A percentile compares a stretch with the other conserved stretches of the same genome.
These are phyloP conservation scores for Fagus sylvatica DNA, from an alignment of 306 rosid species.

Conservation along the genomic window DNA sequence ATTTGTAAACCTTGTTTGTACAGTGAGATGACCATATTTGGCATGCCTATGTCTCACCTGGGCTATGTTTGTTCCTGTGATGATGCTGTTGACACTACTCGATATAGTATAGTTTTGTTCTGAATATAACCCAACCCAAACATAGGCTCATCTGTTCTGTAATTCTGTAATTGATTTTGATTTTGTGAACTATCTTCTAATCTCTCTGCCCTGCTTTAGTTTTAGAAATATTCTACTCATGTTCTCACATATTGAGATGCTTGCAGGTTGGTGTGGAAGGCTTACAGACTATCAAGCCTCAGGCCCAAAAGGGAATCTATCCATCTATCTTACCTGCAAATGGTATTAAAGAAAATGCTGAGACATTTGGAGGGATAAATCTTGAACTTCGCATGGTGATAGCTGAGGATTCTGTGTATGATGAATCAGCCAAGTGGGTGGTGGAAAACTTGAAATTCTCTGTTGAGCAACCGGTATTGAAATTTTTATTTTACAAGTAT, in stretches of 20 bases:
- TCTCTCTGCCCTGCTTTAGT: conserved; percentile 15
- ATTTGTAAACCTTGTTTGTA: conserved; percentile 8
- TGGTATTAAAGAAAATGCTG: conserved; percentile 55
- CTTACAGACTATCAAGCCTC: conserved; percentile 79
- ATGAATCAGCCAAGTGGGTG: conserved; percentile 65
- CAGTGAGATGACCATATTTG: background rate
- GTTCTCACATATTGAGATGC: conserved; percentile 17
- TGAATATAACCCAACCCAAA: background rate
- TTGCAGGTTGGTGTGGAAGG: conserved; percentile 85
- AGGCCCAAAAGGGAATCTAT: conserved; percentile 40
- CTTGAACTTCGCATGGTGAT: conserved; percentile 66
- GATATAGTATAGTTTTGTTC: conserved; percentile 1
- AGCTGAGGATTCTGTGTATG: conserved; percentile 55
- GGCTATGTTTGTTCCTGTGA: conserved; percentile 7
- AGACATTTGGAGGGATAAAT: conserved; percentile 65
- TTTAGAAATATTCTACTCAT: conserved; percentile 15
- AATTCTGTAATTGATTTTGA: conserved; percentile 12
- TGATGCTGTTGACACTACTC: conserved; percentile 8
- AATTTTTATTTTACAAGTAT: conserved; percentile 21
- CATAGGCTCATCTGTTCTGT: background rate
- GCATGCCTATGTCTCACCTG: background rate
- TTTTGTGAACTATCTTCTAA: background rate
- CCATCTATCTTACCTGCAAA: conserved; percentile 38
- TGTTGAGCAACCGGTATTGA: conserved; percentile 76
- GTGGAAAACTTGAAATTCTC: conserved; percentile 85